Evolutionary conservation across 768 basidiomycete genomes (phyloP), one percentile per base, ranked within the genome.

Genomic region (Gymnopilus junonius): DNA sequence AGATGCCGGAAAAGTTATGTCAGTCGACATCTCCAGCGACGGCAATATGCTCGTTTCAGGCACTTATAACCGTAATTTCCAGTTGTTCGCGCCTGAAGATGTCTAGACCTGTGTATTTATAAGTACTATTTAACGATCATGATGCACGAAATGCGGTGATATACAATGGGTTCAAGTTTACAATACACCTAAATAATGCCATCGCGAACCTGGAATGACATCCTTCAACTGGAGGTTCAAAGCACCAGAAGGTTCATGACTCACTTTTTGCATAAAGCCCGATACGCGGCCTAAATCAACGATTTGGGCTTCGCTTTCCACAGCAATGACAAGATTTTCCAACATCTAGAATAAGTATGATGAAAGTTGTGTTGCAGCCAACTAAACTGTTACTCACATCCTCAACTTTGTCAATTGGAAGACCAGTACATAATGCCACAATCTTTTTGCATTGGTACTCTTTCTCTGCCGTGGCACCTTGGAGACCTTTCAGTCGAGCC

Each of bases 1-100:
- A 21, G 97, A 99, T 72, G 90, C 92, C 27, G 95, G 96, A n/a
- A 99, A 98, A 76, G 96, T 98, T 63, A 99, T 99, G 97, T 94
- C 93, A 7, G 95, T 98, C 10, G 97, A 99, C 73, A 83, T 99
- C 21, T 88, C 90, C 27, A 83, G 83, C 58, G 94, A 97, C 74
- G 93, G 89, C 12, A 88, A 87, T 69, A 83, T 93, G 72, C 84
- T 97, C 45, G 96, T 90, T 4, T 92, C 91, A 5, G 95, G 95
- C 37, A 95, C 94, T 45, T 97, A 94, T 75, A 96, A 94, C 77
- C 84, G 96, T 63, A 95, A 92, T 77, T 97, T 94, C 83, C 96
- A 98, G 74, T 80, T 98, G 61, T 98, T 93, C 75, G 87, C 93
- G 8, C 90, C 91, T 3, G 94, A 95, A 67, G 89, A 86, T 70